Conservation (phyloP, 306 rosid species). For the Trifolium repens region DNA sequence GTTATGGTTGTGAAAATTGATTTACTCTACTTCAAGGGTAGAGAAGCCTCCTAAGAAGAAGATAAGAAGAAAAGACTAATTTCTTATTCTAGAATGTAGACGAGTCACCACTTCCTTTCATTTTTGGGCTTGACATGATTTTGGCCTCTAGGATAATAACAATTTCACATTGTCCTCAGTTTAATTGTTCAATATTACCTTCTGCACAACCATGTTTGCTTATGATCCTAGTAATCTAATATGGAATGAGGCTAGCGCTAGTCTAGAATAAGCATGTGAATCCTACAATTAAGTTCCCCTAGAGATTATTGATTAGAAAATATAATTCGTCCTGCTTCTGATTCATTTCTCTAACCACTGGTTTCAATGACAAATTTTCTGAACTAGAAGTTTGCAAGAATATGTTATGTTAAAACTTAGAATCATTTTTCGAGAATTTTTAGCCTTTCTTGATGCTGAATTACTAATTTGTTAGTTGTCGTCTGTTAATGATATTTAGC, state of each 20-base stretch:
- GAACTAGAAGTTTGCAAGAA: conserved; percentile 1
- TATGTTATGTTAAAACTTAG: conserved; percentile 19
- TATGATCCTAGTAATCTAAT: conserved; percentile 20
- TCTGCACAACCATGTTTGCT: conserved; percentile 21
- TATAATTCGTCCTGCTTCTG: neutral
- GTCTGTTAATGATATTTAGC: conserved; percentile 26
- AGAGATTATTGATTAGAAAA: conserved; percentile 5
- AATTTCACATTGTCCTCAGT: neutral
- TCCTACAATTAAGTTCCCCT: conserved; percentile 26
- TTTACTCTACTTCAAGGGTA: too few relatives aligned
- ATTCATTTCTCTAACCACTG: conserved; percentile 25
- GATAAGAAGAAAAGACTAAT: too few relatives aligned
- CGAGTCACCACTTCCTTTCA: too few relatives aligned
- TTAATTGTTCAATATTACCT: conserved; percentile 16
- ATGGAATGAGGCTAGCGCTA: conserved; percentile 19
- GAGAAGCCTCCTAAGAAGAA: too few relatives aligned
- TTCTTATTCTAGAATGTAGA: too few relatives aligned
- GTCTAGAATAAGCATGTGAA: conserved; percentile 25
- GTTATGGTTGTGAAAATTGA: too few relatives aligned
- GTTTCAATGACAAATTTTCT: neutral
- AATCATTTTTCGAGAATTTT: conserved; percentile 17
- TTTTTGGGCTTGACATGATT: too few relatives aligned
- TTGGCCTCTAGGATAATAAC: too few relatives aligned
- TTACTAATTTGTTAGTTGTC: conserved; percentile 16
- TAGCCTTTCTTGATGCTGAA: conserved; percentile 17